Evolutionary conservation across 441 rosid genomes (phyloP), one percentile per base, ranked within the genome.

Genomic region (Jatropha multifida): DNA sequence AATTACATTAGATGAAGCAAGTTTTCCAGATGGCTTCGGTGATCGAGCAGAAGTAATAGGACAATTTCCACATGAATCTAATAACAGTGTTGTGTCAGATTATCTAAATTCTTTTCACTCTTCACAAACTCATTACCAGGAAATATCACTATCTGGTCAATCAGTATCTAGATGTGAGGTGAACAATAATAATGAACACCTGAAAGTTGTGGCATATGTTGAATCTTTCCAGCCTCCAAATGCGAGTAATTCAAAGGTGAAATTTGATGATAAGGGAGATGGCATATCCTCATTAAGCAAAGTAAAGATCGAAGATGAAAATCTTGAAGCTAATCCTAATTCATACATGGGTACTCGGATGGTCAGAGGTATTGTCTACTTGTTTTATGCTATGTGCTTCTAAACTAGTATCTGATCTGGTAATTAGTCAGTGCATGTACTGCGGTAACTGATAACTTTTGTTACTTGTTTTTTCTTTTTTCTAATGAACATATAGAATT

Each of bases 311-410:
- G 90, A 79, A 75, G 92, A 83, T 84, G 93, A 79, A 82, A 81
- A 74, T 82, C 77, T 72, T 80, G 88, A 82, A 73, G 85, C 76
- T 83, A 81, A 64, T 77, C 84, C 82, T 65, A 76, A 72, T 80
- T 76, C 83, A 73, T 85, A 72, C 60, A 26, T 78, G n/a, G 69
- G 78, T 41, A 77, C 78, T 75, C 86, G 88, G 67, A 81, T 82
- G 20, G 79, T 89, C 63, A 85, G 90, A 82, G 95, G 99, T 95
- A 80, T 82, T 72, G 44, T 76, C 74, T n/a, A 48, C 23, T 26
- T 65, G 37, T 76, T 68, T 15, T 62, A 15, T 73, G n/a, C 74
- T 79, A 40, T 11, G 59, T 46, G 52, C 64, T 69, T 74, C 48
- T 8, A 44, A 44, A 6, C 48, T 44, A 6, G 48, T 11, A 44